Conservation (phyloP, 2,329 filamentous ascomycete species). For the Trichoderma arundinaceum region DNA sequence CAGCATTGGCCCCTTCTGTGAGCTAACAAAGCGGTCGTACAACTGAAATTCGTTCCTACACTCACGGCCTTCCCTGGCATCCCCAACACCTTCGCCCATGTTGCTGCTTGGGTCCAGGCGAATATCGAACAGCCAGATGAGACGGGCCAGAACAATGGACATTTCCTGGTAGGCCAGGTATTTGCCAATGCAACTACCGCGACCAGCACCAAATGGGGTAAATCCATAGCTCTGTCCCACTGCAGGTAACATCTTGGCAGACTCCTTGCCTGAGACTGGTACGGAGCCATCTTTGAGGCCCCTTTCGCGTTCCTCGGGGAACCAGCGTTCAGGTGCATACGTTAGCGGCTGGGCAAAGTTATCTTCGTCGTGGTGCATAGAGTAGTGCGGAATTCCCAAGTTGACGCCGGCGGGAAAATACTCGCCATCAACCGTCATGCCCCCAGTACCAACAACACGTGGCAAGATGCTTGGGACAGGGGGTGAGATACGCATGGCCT, state of each 20-base stretch:
- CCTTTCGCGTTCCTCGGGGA: constrained; percentile 20
- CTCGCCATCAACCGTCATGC: constrained; percentile 31
- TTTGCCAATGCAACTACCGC: constrained; percentile 32
- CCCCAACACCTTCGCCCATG: constrained; percentile 25
- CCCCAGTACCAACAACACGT: constrained; percentile 26
- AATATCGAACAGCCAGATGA: constrained; percentile 32
- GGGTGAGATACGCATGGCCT: constrained; percentile 32
- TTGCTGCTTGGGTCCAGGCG: constrained; percentile 27
- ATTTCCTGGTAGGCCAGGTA: constrained; percentile 33
- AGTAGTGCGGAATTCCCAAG: constrained; percentile 32
- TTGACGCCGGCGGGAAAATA: constrained; percentile 32
- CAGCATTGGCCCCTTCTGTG: constrained; percentile 32
- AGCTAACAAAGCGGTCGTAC: constrained; percentile 30
- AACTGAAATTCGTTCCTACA: constrained; percentile 31
- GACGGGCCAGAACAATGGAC: constrained; percentile 31
- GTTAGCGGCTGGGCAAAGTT: constrained; percentile 30
- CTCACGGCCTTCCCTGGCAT: constrained; percentile 10
- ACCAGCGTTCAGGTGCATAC: constrained; percentile 31
- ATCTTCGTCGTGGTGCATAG: constrained; percentile 29
- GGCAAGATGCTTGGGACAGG: constrained; percentile 31
- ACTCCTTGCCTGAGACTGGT: constrained; percentile 27
- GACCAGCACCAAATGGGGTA: constrained; percentile 31
- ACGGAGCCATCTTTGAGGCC: constrained; percentile 16
- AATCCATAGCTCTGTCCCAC: constrained; percentile 26
- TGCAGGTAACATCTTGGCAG: constrained; percentile 19